Evolutionary conservation across 306 rosid species (phyloP), one percentile per base, ranked within the genome.

Genomic region (Cicer chorassanicum): DNA sequence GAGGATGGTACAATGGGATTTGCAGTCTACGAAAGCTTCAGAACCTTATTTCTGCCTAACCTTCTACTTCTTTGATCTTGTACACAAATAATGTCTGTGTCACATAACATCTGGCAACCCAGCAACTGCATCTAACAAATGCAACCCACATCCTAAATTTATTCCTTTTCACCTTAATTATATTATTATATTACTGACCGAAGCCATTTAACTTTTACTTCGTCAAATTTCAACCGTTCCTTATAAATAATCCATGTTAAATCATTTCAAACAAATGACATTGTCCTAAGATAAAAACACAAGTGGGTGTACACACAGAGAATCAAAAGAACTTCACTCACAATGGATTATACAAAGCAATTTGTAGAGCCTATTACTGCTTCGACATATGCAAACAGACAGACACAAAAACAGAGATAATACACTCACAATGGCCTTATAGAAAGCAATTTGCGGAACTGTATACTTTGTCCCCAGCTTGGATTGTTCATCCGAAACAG

Each of bases 401-500:
- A 64, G 8, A 70, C 43, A 46, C 63, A 69, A 55, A 76, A 54
- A 36, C 29, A 50, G 15, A 82, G 46, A 12, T 44, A 73, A 80
- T 51, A 75, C 21, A 84, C 98, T 87, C 82, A 91, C 98, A 81
- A 91, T 82, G 42, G 98, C 96, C 82, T 93, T 93, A 46, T 88
- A 93, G 78, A 93, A 89, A 57, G 98, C 97, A 87, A 91, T 91
- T 82, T 93, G 97, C 0, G 90, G 92, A 84, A 91, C 88, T 2
- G 91, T 81, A 73, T 89, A 93, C 70, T 84, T 93, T 0, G 98
- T 91, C 45, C 98, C 98, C 13, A 93, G 80, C 81, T 91, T 93
- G 44, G 98, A 89, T 78, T 89, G 93, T 69, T 91, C 96, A 38
- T 93, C 98, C 0, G 97, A 89, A 66, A 91, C 84, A 70, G 87